phyloP scores from a whole-genome alignment of 2,329 filamentous ascomycete species.

The Cercospora zeina region DNA sequence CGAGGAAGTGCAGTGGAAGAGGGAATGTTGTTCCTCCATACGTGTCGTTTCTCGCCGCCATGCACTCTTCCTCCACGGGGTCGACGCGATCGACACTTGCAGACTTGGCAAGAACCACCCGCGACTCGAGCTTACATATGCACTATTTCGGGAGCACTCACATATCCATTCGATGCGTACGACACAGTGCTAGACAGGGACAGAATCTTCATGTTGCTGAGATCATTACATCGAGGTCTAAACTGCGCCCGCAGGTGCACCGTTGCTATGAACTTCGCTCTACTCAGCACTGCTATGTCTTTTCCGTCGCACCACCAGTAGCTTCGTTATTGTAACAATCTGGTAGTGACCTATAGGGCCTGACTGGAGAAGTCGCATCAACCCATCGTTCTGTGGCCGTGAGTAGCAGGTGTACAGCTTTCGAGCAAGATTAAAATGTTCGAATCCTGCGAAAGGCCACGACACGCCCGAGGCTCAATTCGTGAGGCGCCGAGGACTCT shows the following conservation, averaged over 20 bases:
- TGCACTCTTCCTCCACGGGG: constrained; percentile 8
- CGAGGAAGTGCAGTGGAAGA: background rate
- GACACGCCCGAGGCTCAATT: no score
- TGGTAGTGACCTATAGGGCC: background rate
- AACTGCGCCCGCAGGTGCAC: background rate
- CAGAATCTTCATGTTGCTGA: background rate
- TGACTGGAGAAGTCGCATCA: background rate
- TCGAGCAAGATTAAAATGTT: background rate
- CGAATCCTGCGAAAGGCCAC: background rate
- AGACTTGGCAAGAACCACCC: constrained; percentile 6
- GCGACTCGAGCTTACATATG: constrained; percentile 1
- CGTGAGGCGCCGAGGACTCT: no score
- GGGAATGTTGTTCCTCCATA: background rate
- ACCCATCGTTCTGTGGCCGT: background rate
- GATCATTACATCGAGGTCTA: background rate
- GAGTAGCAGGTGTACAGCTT: background rate
- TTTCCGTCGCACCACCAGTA: background rate
- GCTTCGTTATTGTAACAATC: background rate
- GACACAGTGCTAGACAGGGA: no score
- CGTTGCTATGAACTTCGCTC: background rate
- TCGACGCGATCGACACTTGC: constrained; percentile 4
- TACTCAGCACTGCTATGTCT: background rate
- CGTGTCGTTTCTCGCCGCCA: constrained; percentile 1
- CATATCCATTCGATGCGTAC: background rate
- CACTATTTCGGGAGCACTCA: background rate